phyloP scores from a whole-genome alignment of 2,329 filamentous ascomycete genomes.

The Sporothrix variecibatus region DNA sequence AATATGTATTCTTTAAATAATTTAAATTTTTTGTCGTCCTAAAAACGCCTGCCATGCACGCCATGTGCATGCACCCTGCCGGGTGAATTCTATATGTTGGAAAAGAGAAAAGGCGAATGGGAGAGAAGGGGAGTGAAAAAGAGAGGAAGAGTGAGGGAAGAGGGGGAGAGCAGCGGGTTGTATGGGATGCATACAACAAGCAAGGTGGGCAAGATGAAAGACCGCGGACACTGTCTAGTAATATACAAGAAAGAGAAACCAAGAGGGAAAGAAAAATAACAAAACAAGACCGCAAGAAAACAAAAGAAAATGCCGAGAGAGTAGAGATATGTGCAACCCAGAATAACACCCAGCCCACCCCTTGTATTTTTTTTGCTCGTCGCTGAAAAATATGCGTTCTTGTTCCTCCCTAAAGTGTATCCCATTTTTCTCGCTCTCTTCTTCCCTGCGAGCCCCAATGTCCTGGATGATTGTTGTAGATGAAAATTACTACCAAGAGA shows the following conservation, averaged over 20 bases:
- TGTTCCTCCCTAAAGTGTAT: neutral
- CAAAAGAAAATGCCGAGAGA: conserved; percentile 21
- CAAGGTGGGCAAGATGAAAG: conserved; percentile 8
- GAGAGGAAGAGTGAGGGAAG: neutral
- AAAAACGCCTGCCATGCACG: conserved; percentile 28
- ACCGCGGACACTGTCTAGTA: conserved; percentile 23
- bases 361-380: conserved; percentile 1
- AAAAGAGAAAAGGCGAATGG: neutral
- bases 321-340: conserved; percentile 27
- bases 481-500: neutral
- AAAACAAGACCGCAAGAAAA: neutral
- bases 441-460: neutral
- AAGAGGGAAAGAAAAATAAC: conserved; percentile 16
- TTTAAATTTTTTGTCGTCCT: conserved; percentile 19
- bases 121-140: neutral
- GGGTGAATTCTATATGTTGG: conserved; percentile 26
- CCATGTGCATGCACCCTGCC: conserved; percentile 27
- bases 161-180: neutral
- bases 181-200: neutral
- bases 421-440: neutral
- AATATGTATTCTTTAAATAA: neutral
- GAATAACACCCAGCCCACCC: neutral
- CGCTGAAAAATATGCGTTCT: conserved; percentile 19
- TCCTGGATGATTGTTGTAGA: neutral
- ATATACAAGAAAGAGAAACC: conserved; percentile 11